Percentiles rank a stretch among this genome's conserved stretches.
These are phyloP conservation scores for Westerdykella sp. DNA, from an alignment of 2,329 filamentous ascomycete genomes.

Conservation along the genomic window DNA sequence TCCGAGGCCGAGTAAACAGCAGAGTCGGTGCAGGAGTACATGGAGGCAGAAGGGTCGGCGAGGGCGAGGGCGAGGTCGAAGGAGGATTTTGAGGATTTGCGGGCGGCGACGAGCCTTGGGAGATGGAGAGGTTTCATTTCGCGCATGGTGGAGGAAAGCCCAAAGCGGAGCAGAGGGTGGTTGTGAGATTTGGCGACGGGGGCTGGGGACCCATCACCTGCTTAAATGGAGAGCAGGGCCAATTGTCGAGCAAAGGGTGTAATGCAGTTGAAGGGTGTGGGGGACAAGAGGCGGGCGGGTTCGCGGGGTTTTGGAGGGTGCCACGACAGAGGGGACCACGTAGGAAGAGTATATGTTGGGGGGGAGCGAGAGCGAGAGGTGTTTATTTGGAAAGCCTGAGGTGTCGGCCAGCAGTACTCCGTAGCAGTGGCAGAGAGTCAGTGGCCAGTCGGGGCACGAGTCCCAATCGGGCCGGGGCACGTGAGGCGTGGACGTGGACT, in stretches of 20 bases:
- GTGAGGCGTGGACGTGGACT: slow-evolving; percentile 20
- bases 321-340: slow-evolving; percentile 36
- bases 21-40: slow-evolving; percentile 33
- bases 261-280: slow-evolving; percentile 5
- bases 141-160: slow-evolving; percentile 24
- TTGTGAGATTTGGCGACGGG: slow-evolving; percentile 15
- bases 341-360: slow-evolving; percentile 14
- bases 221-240: slow-evolving; percentile 17
- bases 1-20: slow-evolving; percentile 54
- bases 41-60: slow-evolving; percentile 25
- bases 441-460: slow-evolving; percentile 15
- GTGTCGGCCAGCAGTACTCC: background rate
- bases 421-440: slow-evolving; percentile 6
- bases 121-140: slow-evolving; percentile 37
- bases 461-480: slow-evolving; percentile 24
- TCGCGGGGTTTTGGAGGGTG: slow-evolving; percentile 26
- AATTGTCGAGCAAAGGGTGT: slow-evolving; percentile 7
- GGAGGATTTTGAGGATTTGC: slow-evolving; percentile 31
- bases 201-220: slow-evolving; percentile 35
- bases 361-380: slow-evolving; percentile 15
- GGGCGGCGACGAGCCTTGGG: slow-evolving; percentile 35
- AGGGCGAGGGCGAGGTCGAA: slow-evolving; percentile 23
- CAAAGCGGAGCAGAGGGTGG: slow-evolving; percentile 21
- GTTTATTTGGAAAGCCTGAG: slow-evolving; percentile 14
- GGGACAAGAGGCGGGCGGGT: slow-evolving; percentile 18